Percentiles rank a stretch among this genome's conserved stretches.
Evolutionary conservation across 1,284 basidiomycete genomes (phyloP).

Genomic region (Farysia itapuensis): DNA sequence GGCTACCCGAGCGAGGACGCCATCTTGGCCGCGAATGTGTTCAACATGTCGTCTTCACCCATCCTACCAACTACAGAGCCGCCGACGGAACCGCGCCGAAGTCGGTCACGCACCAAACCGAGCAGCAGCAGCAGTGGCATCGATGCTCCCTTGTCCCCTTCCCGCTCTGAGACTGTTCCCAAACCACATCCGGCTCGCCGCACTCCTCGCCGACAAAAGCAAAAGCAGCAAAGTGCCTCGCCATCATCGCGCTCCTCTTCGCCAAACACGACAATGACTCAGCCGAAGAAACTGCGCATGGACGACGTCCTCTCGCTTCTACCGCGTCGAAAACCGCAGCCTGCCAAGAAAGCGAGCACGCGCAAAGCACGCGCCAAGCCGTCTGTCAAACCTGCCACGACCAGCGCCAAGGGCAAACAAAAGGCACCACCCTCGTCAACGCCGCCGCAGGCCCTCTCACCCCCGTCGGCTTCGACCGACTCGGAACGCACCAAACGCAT

Average conservation of each 20-base stretch:
- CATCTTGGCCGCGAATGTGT: constrained; percentile 16
- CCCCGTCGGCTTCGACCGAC: too few species aligned
- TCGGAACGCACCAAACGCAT: constrained; percentile 16
- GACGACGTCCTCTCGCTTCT: constrained; percentile 11
- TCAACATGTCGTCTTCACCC: constrained; percentile 20
- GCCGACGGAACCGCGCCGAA: not conserved
- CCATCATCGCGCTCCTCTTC: not conserved
- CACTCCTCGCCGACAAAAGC: constrained; percentile 8
- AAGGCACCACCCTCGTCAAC: not conserved
- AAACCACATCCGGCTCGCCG: constrained; percentile 7
- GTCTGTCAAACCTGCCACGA: too few species aligned
- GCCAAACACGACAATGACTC: not conserved
- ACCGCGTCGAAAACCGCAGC: constrained; percentile 3
- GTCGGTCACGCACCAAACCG: not conserved
- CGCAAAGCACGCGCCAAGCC: not conserved
- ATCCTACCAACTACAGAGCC: not conserved
- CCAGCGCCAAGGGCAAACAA: constrained; percentile 3
- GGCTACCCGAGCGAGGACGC: constrained; percentile 17
- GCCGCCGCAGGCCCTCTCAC: too few species aligned
- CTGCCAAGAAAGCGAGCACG: not conserved
- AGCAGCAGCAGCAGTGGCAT: not conserved
- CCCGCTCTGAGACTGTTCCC: not conserved
- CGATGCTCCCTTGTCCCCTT: not conserved
- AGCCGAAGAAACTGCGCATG: constrained; percentile 12
- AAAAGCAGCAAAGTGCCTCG: constrained; percentile 5